These are phyloP conservation scores for Artemisia argyi DNA, from an alignment of 129 eudicot species.

Conservation along the genomic window DNA sequence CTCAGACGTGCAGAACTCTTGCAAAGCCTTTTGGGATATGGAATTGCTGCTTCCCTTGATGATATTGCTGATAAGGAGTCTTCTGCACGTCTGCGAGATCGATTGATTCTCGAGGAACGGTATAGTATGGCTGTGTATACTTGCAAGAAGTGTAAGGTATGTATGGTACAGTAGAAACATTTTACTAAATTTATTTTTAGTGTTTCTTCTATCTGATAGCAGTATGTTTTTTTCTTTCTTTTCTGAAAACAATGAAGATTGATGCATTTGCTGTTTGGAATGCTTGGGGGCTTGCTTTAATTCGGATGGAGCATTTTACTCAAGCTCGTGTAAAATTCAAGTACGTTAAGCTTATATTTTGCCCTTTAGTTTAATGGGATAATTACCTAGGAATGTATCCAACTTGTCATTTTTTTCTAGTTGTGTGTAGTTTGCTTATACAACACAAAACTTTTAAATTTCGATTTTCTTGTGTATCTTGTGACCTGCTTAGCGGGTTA, in stretches of 20 bases:
- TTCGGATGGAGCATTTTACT: constrained; percentile 94
- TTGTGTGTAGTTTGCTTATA: no score
- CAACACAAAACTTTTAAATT: no score
- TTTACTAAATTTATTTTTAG: not conserved
- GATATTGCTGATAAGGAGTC: constrained; percentile 94
- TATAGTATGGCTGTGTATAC: constrained; percentile 99
- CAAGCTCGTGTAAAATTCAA: constrained; percentile 98
- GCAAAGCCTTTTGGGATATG: constrained; percentile 96
- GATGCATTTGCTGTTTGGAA: constrained; percentile 98
- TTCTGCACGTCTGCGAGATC: constrained; percentile 82
- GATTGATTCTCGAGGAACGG: constrained; percentile 81
- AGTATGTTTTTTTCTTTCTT: not conserved
- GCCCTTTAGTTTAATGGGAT: constrained; percentile 7
- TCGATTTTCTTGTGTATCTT: no score
- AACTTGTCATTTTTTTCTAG: no score
- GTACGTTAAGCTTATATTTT: constrained; percentile 44
- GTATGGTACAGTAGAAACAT: not conserved
- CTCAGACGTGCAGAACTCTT: constrained; percentile 90
- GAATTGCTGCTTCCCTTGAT: constrained; percentile 97
- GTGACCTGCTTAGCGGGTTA: no score
- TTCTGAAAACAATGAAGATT: constrained; percentile 41
- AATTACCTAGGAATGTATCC: no score
- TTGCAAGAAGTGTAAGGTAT: constrained; percentile 92
- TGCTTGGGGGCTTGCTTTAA: constrained; percentile 98
- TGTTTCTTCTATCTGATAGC: constrained; percentile 10